Base-by-base conservation (phyloP, 352 stramenopile genomes). In the Poterioochromonas sp. region DNA sequence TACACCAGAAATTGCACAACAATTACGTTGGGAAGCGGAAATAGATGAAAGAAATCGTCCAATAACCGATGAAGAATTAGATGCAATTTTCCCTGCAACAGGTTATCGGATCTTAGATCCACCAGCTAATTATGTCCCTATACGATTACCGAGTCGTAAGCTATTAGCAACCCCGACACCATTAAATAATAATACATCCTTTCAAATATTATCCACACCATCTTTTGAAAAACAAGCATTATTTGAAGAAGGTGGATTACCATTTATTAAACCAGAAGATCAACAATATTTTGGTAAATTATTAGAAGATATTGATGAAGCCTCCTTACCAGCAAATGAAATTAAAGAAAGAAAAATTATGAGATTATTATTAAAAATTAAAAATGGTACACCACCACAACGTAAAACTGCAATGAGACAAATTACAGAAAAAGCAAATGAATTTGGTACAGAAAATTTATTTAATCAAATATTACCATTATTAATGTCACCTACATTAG, bases 401-500 rank as follows among this genome's bases (percentile, higher is more conserved):
- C 88, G 96, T 44, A 90, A 90, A 79, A 77, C 79, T n/a, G 85
- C 83, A 18, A 64, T 90, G 0, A 79, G 85, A 0, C 82, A 86
- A 76, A 97, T 99, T 58, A 97, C 95, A 0, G 94, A 98, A 81
- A 97, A 97, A 80, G 95, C 96, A 5, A 87, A 93, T 22, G 89
- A 95, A 35, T 97, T 99, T 83, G 96, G 95, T 64, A 94, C 96
- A 12, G 94, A 92, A 15, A 89, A 94, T 29, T 85, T 99, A 32
- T 99, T 99, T 83, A 97, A 98, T 86, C 95, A 99, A 86, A 99
- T 99, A 73, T 85, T 99, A 73, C 96, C 96, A 2, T 84, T 99
- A 76, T 86, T 99, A 22, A 98, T 99, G 95, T 97, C 92, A 22
- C 95, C 94, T 18, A 97, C 94, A 26, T 86, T 99, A 2, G 95